A percentile compares a stretch with the other conserved stretches of the same genome.
These are phyloP conservation scores for Eremothecium cymbalariae DNA, from an alignment of 1,139 yeast genomes.

Conservation along the genomic window DNA sequence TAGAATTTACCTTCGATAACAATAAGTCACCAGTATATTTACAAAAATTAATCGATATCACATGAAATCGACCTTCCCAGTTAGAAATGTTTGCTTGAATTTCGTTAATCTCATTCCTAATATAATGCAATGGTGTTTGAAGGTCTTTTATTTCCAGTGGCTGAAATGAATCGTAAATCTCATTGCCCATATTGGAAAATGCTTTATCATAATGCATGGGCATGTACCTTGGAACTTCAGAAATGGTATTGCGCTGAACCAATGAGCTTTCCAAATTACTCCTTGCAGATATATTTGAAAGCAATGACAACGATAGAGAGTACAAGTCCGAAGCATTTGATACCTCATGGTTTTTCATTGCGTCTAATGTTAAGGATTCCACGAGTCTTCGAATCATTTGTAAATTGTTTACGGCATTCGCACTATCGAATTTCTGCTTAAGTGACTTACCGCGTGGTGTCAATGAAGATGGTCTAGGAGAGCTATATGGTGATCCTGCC, in stretches of 20 bases:
- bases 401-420: conserved; percentile 19
- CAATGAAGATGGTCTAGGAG: conserved; percentile 30
- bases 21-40: conserved; percentile 49
- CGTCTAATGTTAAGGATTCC: conserved; percentile 13
- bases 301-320: conserved; percentile 17
- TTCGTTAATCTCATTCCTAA: conserved; percentile 8
- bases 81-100: conserved; percentile 11
- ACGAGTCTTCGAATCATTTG: conserved; percentile 13
- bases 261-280: conserved; percentile 7
- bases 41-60: conserved; percentile 58
- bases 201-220: conserved; percentile 23
- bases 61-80: conserved; percentile 39
- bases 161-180: conserved; percentile 15
- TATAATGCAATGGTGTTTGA: conserved; percentile 9
- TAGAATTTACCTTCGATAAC: conserved; percentile 39
- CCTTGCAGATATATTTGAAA: conserved; percentile 16
- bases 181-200: conserved; percentile 15
- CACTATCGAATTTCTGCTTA: conserved; percentile 24
- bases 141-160: conserved; percentile 11
- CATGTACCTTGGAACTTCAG: conserved; percentile 18
- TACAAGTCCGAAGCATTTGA: conserved; percentile 17
- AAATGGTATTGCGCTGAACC: conserved; percentile 12
- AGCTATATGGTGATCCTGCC: conserved; percentile 8
- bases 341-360: conserved; percentile 17
- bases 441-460: conserved; percentile 22